Evolutionary conservation across 176 grass and related monocot genomes (phyloP), one percentile per base, ranked within the genome.

Genomic region (Zea luxurians): DNA sequence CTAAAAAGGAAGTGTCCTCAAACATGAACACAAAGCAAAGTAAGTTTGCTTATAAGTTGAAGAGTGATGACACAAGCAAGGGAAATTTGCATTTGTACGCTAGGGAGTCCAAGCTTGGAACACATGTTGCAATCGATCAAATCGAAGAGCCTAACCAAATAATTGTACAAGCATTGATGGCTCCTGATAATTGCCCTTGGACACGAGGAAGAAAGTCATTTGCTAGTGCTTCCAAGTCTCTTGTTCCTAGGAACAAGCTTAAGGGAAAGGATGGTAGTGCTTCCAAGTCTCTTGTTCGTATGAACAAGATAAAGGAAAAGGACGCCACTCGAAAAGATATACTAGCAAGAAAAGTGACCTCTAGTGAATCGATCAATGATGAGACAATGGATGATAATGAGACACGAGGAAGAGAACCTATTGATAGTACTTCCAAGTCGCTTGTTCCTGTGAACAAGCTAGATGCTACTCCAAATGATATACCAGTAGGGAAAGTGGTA

Each of bases 81-180:
- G 50, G n/a, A 37, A 38, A 15, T 65, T 61, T 42, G 35, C 71
- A 80, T 48, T 85, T 8, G 17, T 55, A 69, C 11, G 7, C 44
- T 54, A 36, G 62, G 58, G 63, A 48, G 8, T 17, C 64, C 2
- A 68, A 57, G 60, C 27, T 17, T 45, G 75, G 48, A 85, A 79
- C 52, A 66, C 27, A 37, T 83, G 70, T 7, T 67, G 41, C 4
- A 34, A 46, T 13, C 1, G 36, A 77, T 66, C 48, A 45, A 59
- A 82, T n/a, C 13, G 6, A 60, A 80, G 63, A 72, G 42, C 64
- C 8, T 41, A 18, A 86, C 0, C 80, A 16, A 53, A 3, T 76
- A 69, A 79, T 86, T 45, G 78, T 86, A 60, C 86, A 79, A 73
- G 88, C 77, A 86, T 79, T 91, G 73, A 89, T 91, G 83, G 80